phyloP scores from a whole-genome alignment of 495 filamentous ascomycete species.

The Neurospora sp. region DNA sequence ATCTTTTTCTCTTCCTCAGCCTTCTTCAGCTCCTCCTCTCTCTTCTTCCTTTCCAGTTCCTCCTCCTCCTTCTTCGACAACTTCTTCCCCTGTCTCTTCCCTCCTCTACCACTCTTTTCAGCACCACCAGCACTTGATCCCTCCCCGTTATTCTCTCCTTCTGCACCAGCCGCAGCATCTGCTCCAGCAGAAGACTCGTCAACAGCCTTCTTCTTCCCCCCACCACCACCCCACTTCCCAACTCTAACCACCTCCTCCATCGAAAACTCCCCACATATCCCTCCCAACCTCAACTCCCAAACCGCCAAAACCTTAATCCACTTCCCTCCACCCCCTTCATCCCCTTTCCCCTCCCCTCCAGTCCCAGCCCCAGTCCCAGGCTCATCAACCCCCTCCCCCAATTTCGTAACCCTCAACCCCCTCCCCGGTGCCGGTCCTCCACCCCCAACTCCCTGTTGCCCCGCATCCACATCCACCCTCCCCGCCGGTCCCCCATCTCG shows the following conservation, averaged over 20 bases:
- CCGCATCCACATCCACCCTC: conserved; percentile 9
- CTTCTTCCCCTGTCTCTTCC: conserved; percentile 7
- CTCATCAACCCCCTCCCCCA: conserved; percentile 31
- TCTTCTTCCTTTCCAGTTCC: conserved; percentile 16
- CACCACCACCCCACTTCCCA: conserved; percentile 11
- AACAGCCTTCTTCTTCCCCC: conserved; percentile 12
- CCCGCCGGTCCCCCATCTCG: conserved; percentile 25
- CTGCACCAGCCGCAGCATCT: background rate
- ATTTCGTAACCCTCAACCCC: conserved; percentile 29
- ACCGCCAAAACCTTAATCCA: conserved; percentile 30
- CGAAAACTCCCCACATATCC: conserved; percentile 31
- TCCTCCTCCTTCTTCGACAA: conserved; percentile 9
- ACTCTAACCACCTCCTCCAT: conserved; percentile 40
- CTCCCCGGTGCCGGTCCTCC: conserved; percentile 11
- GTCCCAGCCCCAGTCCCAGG: background rate
- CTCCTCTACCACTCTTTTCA: conserved; percentile 6
- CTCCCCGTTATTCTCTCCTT: background rate
- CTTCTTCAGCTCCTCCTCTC: conserved; percentile 15
- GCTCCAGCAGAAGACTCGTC: background rate
- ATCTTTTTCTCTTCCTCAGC: conserved; percentile 16
- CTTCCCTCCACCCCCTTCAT: conserved; percentile 20
- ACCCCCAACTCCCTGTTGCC: conserved; percentile 17
- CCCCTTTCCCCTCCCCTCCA: conserved; percentile 7
- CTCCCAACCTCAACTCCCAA: conserved; percentile 39
- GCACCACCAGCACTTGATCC: background rate